A percentile compares a stretch with the other conserved stretches of the same genome.
Evolutionary conservation across 306 rosid genomes (phyloP).

Genomic region (Cucurbita moschata): DNA sequence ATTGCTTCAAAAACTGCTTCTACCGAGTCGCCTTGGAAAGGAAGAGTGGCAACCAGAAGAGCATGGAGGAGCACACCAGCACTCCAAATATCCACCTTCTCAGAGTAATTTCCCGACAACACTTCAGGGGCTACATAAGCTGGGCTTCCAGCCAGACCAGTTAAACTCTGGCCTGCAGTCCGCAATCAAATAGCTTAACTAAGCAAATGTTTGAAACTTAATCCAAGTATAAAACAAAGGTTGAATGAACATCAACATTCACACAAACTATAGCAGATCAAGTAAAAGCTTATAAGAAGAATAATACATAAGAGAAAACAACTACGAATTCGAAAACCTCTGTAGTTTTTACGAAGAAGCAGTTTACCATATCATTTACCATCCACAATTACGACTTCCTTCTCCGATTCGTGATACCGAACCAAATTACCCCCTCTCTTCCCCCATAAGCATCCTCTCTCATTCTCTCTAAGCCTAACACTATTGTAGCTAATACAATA

Average conservation of each 20-base stretch:
- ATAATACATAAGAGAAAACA: neutral
- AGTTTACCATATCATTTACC: neutral
- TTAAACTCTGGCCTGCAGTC: conserved; percentile 69
- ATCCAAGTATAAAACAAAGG: neutral
- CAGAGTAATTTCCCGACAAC: conserved; percentile 56
- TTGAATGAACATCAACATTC: neutral
- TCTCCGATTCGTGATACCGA: too few relatives aligned
- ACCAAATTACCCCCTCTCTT: neutral
- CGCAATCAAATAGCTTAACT: neutral
- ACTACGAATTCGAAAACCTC: neutral
- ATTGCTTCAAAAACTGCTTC: conserved; percentile 91
- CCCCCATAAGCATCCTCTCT: neutral
- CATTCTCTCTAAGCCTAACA: neutral
- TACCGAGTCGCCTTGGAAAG: conserved; percentile 76
- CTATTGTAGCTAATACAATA: neutral
- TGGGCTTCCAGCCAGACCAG: conserved; percentile 98
- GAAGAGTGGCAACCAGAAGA: conserved; percentile 75
- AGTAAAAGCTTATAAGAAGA: neutral
- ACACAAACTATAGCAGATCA: neutral
- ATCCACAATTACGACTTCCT: neutral
- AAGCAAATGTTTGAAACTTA: neutral
- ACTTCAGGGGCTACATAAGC: conserved; percentile 99
- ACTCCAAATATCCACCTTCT: conserved; percentile 98
- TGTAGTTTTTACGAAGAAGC: neutral
- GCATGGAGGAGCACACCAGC: conserved; percentile 91